A percentile compares a stretch with the other conserved stretches of the same genome.
phyloP scores from a whole-genome alignment of 331 rosid species.

The Cucumis variabilis region DNA sequence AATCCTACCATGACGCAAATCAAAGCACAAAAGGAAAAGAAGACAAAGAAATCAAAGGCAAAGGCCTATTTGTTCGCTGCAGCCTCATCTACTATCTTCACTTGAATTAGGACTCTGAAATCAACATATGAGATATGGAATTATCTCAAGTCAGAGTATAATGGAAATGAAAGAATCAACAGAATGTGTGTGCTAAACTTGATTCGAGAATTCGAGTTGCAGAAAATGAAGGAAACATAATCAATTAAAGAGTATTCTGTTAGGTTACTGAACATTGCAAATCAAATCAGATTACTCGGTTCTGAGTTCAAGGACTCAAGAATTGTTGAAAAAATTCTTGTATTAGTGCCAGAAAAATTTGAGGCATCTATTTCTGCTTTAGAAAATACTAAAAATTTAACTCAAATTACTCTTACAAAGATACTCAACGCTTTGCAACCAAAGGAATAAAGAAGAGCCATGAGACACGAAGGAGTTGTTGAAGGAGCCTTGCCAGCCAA shows the following conservation, averaged over 20 bases:
- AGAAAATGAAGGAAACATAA: neutral
- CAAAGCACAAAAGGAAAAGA: neutral
- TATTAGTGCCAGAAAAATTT: neutral
- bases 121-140: neutral
- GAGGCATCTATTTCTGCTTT: conserved; percentile 2
- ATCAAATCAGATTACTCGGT: too few species aligned
- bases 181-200: neutral
- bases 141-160: neutral
- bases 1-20: neutral
- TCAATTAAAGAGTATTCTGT: neutral
- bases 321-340: neutral
- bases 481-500: neutral
- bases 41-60: neutral
- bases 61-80: neutral
- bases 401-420: neutral
- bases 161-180: conserved; percentile 1
- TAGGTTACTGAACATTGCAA: neutral
- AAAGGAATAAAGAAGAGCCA: neutral
- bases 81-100: neutral
- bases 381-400: neutral
- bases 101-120: neutral
- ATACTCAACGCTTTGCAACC: neutral
- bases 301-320: neutral
- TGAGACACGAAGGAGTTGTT: neutral
- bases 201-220: neutral